A percentile compares a stretch with the other conserved stretches of the same genome.
phyloP scores from a whole-genome alignment of 2,329 filamentous ascomycete species.

The Bipolaris bicolor region DNA sequence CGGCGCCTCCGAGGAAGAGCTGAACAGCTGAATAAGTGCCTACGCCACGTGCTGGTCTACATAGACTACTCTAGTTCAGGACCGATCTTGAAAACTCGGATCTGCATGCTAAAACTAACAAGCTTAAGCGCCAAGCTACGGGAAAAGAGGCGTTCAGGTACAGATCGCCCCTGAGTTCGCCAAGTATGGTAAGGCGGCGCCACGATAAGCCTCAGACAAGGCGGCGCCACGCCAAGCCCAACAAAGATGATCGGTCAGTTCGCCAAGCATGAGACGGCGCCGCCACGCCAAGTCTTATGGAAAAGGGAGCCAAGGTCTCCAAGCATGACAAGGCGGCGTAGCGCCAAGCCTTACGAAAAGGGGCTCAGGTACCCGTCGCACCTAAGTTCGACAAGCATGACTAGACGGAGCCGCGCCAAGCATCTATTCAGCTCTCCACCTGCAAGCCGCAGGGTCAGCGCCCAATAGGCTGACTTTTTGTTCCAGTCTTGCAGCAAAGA shows the following conservation, averaged over 20 bases:
- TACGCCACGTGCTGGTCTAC: neutral
- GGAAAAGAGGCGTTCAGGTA: neutral
- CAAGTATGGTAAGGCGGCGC: neutral
- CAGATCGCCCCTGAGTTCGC: neutral
- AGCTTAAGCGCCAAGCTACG: neutral
- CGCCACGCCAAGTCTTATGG: neutral
- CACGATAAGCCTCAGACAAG: no score
- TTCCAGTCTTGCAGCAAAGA: neutral
- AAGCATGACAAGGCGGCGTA: neutral
- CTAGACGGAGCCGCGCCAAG: neutral
- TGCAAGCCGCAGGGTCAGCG: neutral
- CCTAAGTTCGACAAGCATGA: neutral
- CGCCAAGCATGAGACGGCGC: no score
- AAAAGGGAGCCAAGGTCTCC: no score
- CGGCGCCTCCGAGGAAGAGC: neutral
- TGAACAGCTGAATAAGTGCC: neutral
- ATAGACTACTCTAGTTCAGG: neutral
- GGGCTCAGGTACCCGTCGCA: neutral
- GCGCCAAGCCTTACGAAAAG: neutral
- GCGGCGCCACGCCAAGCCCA: no score
- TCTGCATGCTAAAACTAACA: neutral
- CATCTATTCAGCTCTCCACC: neutral
- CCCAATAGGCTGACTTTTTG: neutral
- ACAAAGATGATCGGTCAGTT: no score
- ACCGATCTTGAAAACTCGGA: neutral